These are phyloP conservation scores for Hymenoscyphus scutula DNA, from an alignment of 2,329 filamentous ascomycete genomes.

Conservation along the genomic window DNA sequence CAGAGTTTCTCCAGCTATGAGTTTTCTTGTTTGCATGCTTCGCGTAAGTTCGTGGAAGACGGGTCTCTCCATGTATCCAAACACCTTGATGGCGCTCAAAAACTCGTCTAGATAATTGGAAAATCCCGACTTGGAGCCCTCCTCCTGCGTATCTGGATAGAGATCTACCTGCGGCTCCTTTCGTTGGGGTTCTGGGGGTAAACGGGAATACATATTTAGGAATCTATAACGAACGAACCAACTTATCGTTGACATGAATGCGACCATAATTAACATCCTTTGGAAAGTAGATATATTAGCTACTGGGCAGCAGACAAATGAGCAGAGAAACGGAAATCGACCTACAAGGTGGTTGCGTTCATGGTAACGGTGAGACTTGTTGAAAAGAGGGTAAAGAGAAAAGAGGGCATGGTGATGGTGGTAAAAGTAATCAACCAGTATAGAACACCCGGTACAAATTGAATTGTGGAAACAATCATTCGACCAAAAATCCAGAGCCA, in stretches of 20 bases:
- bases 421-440: slow-evolving; percentile 83
- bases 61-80: slow-evolving; percentile 91
- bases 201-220: slow-evolving; percentile 91
- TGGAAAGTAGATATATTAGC: slow-evolving; percentile 6
- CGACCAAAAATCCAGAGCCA: slow-evolving; percentile 59
- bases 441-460: slow-evolving; percentile 55
- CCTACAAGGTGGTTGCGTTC: slow-evolving; percentile 94
- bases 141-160: slow-evolving; percentile 89
- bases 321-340: slow-evolving; percentile 18
- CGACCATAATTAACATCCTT: slow-evolving; percentile 73
- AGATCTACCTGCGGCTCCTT: slow-evolving; percentile 95
- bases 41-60: slow-evolving; percentile 97
- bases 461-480: slow-evolving; percentile 54
- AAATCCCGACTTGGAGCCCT: slow-evolving; percentile 83
- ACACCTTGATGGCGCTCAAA: slow-evolving; percentile 96
- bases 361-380: slow-evolving; percentile 95
- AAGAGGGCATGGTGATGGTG: slow-evolving; percentile 84
- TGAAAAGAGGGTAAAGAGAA: slow-evolving; percentile 86
- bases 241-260: slow-evolving; percentile 77
- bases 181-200: slow-evolving; percentile 90
- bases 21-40: slow-evolving; percentile 96
- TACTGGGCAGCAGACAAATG: slow-evolving; percentile 7
- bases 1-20: slow-evolving; percentile 93
- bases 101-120: slow-evolving; percentile 99
- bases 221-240: slow-evolving; percentile 96